phyloP scores from a whole-genome alignment of 169 alveolate species.

The Eimeria maxima region DNA sequence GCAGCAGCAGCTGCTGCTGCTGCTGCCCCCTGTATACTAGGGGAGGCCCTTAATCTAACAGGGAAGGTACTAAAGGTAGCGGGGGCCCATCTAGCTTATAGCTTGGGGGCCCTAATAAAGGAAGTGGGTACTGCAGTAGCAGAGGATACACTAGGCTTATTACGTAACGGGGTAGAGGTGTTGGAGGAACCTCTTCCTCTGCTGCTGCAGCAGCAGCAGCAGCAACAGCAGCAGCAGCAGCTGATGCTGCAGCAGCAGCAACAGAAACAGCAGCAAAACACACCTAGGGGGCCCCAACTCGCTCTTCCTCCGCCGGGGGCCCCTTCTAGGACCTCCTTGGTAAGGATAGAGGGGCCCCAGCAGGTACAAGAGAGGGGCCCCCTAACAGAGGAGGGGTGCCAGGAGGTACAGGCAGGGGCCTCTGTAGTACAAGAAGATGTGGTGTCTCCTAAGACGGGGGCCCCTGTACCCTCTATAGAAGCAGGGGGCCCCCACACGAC shows the following conservation, averaged over 20 bases:
- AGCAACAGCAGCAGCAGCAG: constrained; percentile 38
- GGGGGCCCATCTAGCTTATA: constrained; percentile 30
- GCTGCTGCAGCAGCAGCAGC: not conserved
- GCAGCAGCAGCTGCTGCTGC: not conserved
- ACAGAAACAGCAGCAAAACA: not conserved
- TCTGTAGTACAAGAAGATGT: not conserved
- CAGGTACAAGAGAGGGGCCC: not conserved
- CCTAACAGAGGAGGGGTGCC: not conserved
- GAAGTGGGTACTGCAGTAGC: constrained; percentile 31
- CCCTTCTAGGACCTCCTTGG: not conserved
- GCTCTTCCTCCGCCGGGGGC: not conserved
- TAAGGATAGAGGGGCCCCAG: not conserved
- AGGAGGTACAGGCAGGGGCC: not conserved
- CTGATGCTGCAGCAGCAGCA: constrained; percentile 26
- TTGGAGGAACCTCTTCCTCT: not conserved
- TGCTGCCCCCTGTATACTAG: not conserved
- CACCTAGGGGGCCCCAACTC: not conserved
- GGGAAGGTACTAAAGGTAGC: constrained; percentile 18
- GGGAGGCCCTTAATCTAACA: constrained; percentile 6
- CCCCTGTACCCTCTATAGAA: not conserved
- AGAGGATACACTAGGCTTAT: not conserved
- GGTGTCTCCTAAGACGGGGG: not conserved
- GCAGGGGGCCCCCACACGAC: constrained; percentile 17
- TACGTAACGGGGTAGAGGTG: constrained; percentile 13
- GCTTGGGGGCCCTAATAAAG: not conserved